Evolutionary conservation across 495 filamentous ascomycete species (phyloP).

Genomic region (Neurospora sp.): DNA sequence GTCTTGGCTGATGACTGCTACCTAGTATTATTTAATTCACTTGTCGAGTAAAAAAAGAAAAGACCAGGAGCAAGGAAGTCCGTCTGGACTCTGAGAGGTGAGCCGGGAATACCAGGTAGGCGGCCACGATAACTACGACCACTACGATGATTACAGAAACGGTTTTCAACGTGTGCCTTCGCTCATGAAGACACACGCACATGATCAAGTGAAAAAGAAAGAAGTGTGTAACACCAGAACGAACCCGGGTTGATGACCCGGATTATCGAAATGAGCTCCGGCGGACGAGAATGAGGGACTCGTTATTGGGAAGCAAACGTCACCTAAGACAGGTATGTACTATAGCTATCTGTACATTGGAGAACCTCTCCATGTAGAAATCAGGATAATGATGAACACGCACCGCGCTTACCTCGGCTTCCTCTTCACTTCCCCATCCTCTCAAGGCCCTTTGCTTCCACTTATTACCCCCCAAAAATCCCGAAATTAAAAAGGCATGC

Average conservation of each 20-base stretch:
- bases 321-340: neutral
- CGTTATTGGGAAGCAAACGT: neutral
- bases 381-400: neutral
- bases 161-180: neutral
- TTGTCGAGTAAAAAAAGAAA: neutral
- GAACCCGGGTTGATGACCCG: neutral
- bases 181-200: neutral
- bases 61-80: neutral
- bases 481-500: neutral
- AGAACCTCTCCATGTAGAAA: neutral
- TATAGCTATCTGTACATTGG: neutral
- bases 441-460: neutral
- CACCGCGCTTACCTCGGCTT: neutral
- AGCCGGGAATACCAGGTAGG: neutral
- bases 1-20: neutral
- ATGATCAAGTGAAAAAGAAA: neutral
- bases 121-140: neutral
- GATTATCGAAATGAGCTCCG: neutral
- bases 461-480: neutral
- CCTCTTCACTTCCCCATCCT: neutral
- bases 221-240: neutral
- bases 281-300: neutral
- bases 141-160: conserved; percentile 2
- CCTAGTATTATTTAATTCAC: neutral
- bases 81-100: neutral